These are phyloP conservation scores for Stephania japonica DNA, from an alignment of 164 flowering plant genomes.

Conservation along the genomic window DNA sequence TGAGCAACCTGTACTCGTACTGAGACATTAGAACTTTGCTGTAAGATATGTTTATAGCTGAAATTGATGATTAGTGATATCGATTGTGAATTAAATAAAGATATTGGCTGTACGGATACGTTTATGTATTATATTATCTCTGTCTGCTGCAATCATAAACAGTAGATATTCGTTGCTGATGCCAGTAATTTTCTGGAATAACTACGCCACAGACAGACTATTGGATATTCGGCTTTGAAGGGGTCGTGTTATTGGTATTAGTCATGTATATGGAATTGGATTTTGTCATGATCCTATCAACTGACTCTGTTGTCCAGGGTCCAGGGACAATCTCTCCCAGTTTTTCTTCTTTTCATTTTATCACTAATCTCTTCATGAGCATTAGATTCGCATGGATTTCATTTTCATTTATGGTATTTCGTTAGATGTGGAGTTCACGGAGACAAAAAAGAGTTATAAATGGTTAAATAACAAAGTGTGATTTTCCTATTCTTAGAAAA, in stretches of 20 bases:
- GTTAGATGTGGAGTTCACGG: no score
- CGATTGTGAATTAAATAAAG: neutral
- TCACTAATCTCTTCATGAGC: neutral
- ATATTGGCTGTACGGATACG: neutral
- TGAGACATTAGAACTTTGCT: neutral
- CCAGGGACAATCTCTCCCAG: no score
- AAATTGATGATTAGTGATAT: neutral
- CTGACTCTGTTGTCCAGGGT: no score
- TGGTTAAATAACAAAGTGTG: no score
- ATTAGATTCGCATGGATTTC: neutral
- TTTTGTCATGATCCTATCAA: no score
- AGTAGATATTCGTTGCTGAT: neutral
- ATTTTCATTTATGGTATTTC: no score
- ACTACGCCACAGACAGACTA: no score
- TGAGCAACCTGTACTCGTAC: neutral
- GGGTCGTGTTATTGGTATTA: no score
- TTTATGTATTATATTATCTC: neutral
- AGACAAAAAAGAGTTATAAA: no score
- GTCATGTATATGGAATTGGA: no score
- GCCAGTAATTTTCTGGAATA: neutral
- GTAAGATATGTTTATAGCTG: neutral
- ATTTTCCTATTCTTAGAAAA: slow-evolving; percentile 8
- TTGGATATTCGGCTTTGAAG: no score
- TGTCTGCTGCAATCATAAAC: neutral
- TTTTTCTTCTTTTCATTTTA: neutral